phyloP scores from a whole-genome alignment of 2,329 filamentous ascomycete genomes.

The Aureobasidium sp. region DNA sequence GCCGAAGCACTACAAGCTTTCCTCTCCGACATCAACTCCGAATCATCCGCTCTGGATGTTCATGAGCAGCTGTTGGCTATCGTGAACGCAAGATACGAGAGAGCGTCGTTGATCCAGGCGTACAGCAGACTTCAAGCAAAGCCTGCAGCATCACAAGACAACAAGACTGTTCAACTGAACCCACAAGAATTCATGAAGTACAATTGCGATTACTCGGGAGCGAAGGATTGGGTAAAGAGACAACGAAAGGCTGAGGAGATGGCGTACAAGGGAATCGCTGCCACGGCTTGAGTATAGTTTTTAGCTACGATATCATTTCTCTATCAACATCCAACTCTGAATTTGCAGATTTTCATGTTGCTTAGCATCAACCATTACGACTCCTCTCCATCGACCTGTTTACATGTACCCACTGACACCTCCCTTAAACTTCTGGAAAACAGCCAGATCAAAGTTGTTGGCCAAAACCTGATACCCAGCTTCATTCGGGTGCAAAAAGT shows the following conservation, averaged over 20 bases:
- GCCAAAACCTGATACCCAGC: constrained; percentile 68
- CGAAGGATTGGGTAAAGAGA: constrained; percentile 37
- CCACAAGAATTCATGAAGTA: constrained; percentile 49
- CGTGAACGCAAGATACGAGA: constrained; percentile 38
- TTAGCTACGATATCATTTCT: no score
- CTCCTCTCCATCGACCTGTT: no score
- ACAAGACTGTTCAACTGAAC: constrained; percentile 39
- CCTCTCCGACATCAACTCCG: constrained; percentile 27
- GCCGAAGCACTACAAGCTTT: constrained; percentile 39
- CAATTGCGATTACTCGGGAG: constrained; percentile 43
- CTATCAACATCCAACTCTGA: no score
- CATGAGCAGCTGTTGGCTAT: constrained; percentile 30
- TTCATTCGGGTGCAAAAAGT: constrained; percentile 71
- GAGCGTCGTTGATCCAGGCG: constrained; percentile 46
- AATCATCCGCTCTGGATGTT: constrained; percentile 24
- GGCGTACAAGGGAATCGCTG: constrained; percentile 1
- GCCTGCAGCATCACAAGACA: constrained; percentile 40
- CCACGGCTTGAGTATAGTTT: not conserved
- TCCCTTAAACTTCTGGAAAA: constrained; percentile 48
- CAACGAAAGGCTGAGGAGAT: not conserved
- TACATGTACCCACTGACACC: constrained; percentile 27
- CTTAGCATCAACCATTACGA: no score
- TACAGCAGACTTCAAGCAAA: constrained; percentile 50
- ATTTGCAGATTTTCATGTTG: no score
- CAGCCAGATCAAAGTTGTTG: constrained; percentile 61